Conservation (phyloP, 495 filamentous ascomycete genomes). For the Daldinia loculata region DNA sequence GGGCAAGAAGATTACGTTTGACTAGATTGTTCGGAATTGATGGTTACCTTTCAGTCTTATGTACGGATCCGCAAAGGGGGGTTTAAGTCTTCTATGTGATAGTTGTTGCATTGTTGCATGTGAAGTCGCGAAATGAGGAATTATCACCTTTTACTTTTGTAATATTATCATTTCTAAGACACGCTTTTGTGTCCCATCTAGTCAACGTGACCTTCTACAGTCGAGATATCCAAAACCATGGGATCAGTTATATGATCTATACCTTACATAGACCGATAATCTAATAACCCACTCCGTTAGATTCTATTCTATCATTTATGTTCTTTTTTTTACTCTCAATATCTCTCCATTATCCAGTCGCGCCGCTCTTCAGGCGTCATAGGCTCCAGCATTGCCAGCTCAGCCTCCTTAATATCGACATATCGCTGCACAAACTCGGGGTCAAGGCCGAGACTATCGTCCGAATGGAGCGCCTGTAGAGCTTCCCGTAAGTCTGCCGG, state of each 20-base stretch:
- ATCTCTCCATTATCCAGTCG: constrained; percentile 70
- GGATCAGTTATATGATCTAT: neutral
- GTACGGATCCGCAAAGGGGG: neutral
- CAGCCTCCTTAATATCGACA: constrained; percentile 65
- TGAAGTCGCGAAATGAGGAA: neutral
- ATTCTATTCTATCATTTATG: neutral
- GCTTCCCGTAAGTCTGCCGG: constrained; percentile 63
- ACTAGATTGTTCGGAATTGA: constrained; percentile 49
- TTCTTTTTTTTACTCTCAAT: constrained; percentile 44
- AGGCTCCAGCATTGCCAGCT: constrained; percentile 56
- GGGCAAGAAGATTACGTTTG: constrained; percentile 87
- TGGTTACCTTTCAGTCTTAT: neutral
- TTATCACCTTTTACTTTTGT: neutral
- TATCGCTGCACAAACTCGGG: constrained; percentile 66
- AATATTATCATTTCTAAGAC: no score
- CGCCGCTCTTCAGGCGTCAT: constrained; percentile 57
- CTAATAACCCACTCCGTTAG: neutral
- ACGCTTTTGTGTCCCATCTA: no score
- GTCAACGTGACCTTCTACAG: neutral
- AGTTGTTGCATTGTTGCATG: neutral
- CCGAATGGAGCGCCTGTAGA: constrained; percentile 56
- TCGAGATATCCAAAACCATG: neutral
- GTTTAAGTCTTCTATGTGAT: neutral
- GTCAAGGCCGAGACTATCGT: constrained; percentile 59
- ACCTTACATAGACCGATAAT: neutral